Percentiles rank a stretch among this genome's conserved stretches.
Evolutionary conservation across 176 grass and related monocot species (phyloP).

Genomic region (Lolium multiflorum): DNA sequence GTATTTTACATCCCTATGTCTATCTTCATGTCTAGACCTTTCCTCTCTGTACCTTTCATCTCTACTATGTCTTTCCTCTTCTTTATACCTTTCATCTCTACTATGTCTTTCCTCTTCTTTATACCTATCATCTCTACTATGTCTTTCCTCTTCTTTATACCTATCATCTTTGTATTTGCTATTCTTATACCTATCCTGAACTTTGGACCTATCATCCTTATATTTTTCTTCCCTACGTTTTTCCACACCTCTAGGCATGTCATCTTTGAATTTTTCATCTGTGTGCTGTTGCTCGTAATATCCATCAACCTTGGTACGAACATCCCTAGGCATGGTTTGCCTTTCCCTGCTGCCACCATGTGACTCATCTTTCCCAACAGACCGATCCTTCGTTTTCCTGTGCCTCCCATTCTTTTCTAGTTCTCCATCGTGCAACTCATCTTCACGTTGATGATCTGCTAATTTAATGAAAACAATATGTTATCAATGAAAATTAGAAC

Average conservation of each 20-base stretch:
- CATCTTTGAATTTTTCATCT: slow-evolving; percentile 37
- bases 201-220: slow-evolving; percentile 32
- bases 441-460: slow-evolving; percentile 31
- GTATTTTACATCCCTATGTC: slow-evolving; percentile 45
- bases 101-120: slow-evolving; percentile 42
- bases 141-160: slow-evolving; percentile 33
- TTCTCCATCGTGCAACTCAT: slow-evolving; percentile 41
- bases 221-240: slow-evolving; percentile 23
- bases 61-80: slow-evolving; percentile 35
- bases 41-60: neutral
- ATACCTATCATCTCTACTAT: slow-evolving; percentile 45
- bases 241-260: slow-evolving; percentile 20
- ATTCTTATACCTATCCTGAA: slow-evolving; percentile 5
- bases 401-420: slow-evolving; percentile 40
- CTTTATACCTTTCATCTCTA: slow-evolving; percentile 46
- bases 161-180: slow-evolving; percentile 31
- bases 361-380: slow-evolving; percentile 48
- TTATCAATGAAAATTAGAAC: neutral
- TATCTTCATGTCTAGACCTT: slow-evolving; percentile 40
- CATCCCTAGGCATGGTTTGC: slow-evolving; percentile 25
- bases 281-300: slow-evolving; percentile 28
- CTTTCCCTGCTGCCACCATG: slow-evolving; percentile 23
- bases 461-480: slow-evolving; percentile 11
- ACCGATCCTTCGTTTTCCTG: slow-evolving; percentile 25
- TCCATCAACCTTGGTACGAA: slow-evolving; percentile 7